Evolutionary conservation across 768 basidiomycete species (phyloP).

Genomic region (Daedaleopsis nitida): DNA sequence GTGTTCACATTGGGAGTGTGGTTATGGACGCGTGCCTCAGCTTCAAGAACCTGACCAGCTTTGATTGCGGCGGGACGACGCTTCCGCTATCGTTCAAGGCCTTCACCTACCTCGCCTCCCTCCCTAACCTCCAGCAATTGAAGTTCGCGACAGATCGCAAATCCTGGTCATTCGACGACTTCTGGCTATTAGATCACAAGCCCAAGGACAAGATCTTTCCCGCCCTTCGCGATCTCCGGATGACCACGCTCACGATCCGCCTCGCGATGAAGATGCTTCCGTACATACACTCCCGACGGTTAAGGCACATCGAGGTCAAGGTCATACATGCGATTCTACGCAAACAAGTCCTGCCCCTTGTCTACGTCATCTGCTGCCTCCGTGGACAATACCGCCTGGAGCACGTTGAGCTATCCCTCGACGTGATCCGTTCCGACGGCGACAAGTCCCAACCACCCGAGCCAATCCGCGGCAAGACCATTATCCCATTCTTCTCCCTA

Average conservation of each 20-base stretch:
- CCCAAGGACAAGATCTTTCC: background rate
- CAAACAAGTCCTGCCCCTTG: background rate
- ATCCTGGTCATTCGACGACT: background rate
- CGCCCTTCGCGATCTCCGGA: background rate
- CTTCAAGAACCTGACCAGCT: background rate
- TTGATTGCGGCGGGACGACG: background rate
- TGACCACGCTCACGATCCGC: background rate
- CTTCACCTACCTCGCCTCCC: background rate
- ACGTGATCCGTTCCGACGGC: background rate
- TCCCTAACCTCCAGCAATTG: background rate
- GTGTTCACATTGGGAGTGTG: background rate
- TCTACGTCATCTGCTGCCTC: background rate
- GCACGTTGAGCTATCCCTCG: background rate
- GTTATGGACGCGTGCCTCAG: background rate
- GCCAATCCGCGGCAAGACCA: background rate
- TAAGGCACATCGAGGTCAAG: background rate
- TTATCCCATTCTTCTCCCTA: background rate
- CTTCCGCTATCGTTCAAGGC: background rate
- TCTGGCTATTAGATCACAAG: background rate
- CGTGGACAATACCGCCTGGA: background rate
- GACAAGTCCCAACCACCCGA: background rate
- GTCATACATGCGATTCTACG: background rate
- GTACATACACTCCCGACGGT: background rate
- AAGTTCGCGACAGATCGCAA: background rate
- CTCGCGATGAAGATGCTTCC: background rate